Evolutionary conservation across 768 basidiomycete genomes (phyloP), one percentile per base, ranked within the genome.

Genomic region (Hericium erinaceus): DNA sequence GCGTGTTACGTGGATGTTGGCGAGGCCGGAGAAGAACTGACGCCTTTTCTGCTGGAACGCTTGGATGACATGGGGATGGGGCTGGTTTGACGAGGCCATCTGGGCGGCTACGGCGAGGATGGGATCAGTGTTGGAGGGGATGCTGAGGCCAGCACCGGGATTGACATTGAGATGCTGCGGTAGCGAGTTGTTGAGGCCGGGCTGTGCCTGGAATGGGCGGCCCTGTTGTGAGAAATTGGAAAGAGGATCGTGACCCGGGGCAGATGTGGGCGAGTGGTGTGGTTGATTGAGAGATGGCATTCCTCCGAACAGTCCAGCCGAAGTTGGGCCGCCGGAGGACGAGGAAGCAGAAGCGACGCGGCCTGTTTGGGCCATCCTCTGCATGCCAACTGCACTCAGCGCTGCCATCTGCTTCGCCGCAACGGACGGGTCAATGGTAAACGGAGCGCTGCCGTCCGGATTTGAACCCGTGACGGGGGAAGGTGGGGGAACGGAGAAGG

Each of bases 401-500:
- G 85, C 85, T 33, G 87, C 85, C 81, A 90, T 87, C 73, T 92
- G 89, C 70, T 90, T 92, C 58, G 85, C 85, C 48, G 82, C 77
- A 53, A n/a, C 39, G n/a, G 79, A 77, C 58, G 85, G 75, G 70
- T 91, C 86, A 61, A 89, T 75, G 65, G 71, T 71, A 11, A 48
- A 51, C 3, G 24, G 56, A 24, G 54, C 59, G 37, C 55, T 56
- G 38, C 57, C 56, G 9, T 38, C 56, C 7, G 50, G 26, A 13
- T 49, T 39, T 37, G n/a, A 39, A 16, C 52, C 18, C 33, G 46
- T 33, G 39, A 18, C 39, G 38, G 50, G 20, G 37, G 52, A 54
- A 6, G 15, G n/a, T 20, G 28, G 38, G 24, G 37, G 52, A 15
- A 26, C 7, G 24, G 49, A 50, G 49, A 26, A 51, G 8, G 49